Conservation (phyloP, 1,139 yeast genomes). For the Saccharomyces hybrid region DNA sequence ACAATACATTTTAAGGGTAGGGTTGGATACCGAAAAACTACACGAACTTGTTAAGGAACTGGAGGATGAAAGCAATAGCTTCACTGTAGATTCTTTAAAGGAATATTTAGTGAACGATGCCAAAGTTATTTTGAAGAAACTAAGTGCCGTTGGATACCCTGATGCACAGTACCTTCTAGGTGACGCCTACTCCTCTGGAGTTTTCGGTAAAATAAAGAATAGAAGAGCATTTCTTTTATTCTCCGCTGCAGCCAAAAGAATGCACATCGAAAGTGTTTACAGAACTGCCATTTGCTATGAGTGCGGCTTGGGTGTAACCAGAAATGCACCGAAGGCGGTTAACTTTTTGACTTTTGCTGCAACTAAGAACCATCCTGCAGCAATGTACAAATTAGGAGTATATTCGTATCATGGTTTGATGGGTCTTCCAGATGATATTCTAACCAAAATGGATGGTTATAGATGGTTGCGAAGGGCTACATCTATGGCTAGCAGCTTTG, state of each 20-base stretch:
- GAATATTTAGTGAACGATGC: slow-evolving; percentile 63
- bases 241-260: slow-evolving; percentile 86
- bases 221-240: slow-evolving; percentile 70
- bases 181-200: slow-evolving; percentile 82
- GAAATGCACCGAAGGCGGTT: slow-evolving; percentile 77
- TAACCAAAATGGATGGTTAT: slow-evolving; percentile 72
- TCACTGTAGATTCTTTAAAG: background rate
- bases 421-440: slow-evolving; percentile 63
- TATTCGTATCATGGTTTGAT: slow-evolving; percentile 74
- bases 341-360: slow-evolving; percentile 82
- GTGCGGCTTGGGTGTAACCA: slow-evolving; percentile 52
- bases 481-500: slow-evolving; percentile 69
- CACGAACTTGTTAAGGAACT: slow-evolving; percentile 5
- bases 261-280: slow-evolving; percentile 84
- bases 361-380: slow-evolving; percentile 81
- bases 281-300: slow-evolving; percentile 73
- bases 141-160: slow-evolving; percentile 73
- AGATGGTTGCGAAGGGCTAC: slow-evolving; percentile 85
- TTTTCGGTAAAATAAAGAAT: slow-evolving; percentile 74
- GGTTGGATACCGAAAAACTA: slow-evolving; percentile 45
- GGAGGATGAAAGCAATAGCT: background rate
- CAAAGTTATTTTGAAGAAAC: slow-evolving; percentile 54
- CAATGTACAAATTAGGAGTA: slow-evolving; percentile 84
- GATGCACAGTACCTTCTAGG: slow-evolving; percentile 89
- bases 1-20: slow-evolving; percentile 82